Evolutionary conservation across 2,329 filamentous ascomycete species (phyloP), one percentile per base, ranked within the genome.

Genomic region (Fusarium euwallaceae): DNA sequence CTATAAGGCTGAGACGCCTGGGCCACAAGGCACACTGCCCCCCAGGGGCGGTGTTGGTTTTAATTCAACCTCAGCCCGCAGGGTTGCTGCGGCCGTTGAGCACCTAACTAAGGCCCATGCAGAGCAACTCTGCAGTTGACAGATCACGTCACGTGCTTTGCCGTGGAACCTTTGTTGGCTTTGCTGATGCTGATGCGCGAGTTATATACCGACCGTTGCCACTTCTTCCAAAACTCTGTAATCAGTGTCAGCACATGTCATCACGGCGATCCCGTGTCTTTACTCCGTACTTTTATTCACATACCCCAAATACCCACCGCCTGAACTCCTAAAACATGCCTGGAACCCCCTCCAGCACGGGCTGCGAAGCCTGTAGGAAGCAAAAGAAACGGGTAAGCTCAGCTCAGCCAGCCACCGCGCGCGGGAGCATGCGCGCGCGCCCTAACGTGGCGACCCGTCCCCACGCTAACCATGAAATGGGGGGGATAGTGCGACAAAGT

Each of bases 311-410:
- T 12, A 29, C 48, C 45, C 22, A 53, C 48, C 48, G 9, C 48
- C 24, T n/a, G 24, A 29, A 12, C 32, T 16, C 48, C 43, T 24
- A 29, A 29, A 67, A 22, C 1, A 74, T 74, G 72, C 71, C 72
- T 4, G 72, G 72, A 58, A 74, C 71, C 2, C 72, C 71, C 20
- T 65, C 71, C 1, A 74, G 72, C 20, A 69, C 63, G 10, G 71
- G 71, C 20, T 76, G 74, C 41, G 66, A 73, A 1, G 69, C 66
- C 10, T 76, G 74, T 17, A 66, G 74, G 11, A 72, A 48, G 11
- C 74, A 75, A n/a, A 76, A 76, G 58, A 76, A 76, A 24, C 59
- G 53, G 39, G 74, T 76, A 55, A 60, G 63, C 11, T 16, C 22
- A 24, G 20, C 22, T 14, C 24, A 14, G 14, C 41, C 41, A 22